These are phyloP conservation scores for Fusarium sp. DNA, from an alignment of 2,329 filamentous ascomycete species.

Conservation along the genomic window DNA sequence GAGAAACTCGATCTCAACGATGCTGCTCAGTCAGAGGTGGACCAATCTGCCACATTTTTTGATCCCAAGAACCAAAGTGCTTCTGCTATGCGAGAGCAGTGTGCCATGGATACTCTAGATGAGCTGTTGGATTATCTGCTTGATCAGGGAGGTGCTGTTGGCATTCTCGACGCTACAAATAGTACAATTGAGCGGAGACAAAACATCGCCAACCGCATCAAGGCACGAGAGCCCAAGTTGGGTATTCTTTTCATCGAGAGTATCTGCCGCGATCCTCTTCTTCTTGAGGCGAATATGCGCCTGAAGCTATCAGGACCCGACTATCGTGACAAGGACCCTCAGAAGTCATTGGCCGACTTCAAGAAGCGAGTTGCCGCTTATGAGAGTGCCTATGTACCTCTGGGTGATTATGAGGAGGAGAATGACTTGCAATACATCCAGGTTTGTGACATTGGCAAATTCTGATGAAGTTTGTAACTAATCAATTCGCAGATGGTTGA, in stretches of 20 bases:
- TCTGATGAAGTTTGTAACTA: constrained; percentile 38
- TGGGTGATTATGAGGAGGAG: constrained; percentile 92
- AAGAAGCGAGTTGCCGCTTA: constrained; percentile 93
- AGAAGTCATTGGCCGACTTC: constrained; percentile 89
- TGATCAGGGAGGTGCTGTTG: constrained; percentile 85
- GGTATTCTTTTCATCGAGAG: constrained; percentile 97
- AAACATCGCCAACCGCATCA: constrained; percentile 86
- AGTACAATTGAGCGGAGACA: constrained; percentile 90
- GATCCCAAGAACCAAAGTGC: constrained; percentile 90
- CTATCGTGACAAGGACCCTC: constrained; percentile 93
- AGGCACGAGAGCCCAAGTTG: constrained; percentile 85
- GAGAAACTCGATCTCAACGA: constrained; percentile 57
- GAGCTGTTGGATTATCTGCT: constrained; percentile 93
- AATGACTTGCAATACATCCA: constrained; percentile 95
- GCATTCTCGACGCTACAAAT: constrained; percentile 97
- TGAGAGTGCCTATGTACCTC: constrained; percentile 91
- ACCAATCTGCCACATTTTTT: constrained; percentile 95
- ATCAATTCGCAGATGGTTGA: constrained; percentile 82
- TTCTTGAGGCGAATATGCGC: constrained; percentile 97
- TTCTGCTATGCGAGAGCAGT: constrained; percentile 87
- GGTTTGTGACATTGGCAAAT: constrained; percentile 55
- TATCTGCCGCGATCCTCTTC: constrained; percentile 85
- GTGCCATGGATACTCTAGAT: constrained; percentile 92
- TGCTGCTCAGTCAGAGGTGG: constrained; percentile 67
- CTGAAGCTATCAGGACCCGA: constrained; percentile 96